A percentile compares a stretch with the other conserved stretches of the same genome.
Conservation (phyloP, 2,329 filamentous ascomycete species). For the Fusarium foetens region DNA sequence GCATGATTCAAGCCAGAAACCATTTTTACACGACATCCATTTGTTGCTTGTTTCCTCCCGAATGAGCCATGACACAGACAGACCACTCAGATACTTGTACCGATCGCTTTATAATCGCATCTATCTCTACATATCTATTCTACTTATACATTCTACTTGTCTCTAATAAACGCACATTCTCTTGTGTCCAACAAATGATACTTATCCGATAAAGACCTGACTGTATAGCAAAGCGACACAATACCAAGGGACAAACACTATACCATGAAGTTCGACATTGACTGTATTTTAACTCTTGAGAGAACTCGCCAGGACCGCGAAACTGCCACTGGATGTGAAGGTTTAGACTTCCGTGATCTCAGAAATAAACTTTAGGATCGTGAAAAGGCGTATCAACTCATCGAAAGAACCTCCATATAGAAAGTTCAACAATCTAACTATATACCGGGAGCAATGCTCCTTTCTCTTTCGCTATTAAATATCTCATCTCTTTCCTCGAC, state of each 20-base stretch:
- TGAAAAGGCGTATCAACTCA: background rate
- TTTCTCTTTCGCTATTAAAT: background rate
- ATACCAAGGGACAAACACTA: no score
- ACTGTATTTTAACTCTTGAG: background rate
- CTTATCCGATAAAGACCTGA: background rate
- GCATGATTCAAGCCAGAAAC: no score
- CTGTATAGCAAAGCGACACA: background rate
- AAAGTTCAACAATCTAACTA: background rate
- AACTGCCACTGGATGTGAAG: background rate
- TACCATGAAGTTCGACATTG: background rate
- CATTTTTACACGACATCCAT: rapidly evolving
- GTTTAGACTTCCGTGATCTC: background rate
- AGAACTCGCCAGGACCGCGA: background rate
- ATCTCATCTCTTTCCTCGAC: background rate
- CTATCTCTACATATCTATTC: rapidly evolving
- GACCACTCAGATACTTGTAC: background rate
- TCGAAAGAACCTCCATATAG: background rate
- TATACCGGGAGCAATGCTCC: background rate
- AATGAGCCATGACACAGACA: no score
- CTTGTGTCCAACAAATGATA: background rate
- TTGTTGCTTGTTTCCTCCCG: rapidly evolving
- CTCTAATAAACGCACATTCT: no score
- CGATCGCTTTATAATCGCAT: no score
- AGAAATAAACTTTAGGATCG: background rate
- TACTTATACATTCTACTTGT: background rate